A percentile compares a stretch with the other conserved stretches of the same genome.
Evolutionary conservation across 2,329 filamentous ascomycete species (phyloP).

Genomic region (Claviceps quebecensis): DNA sequence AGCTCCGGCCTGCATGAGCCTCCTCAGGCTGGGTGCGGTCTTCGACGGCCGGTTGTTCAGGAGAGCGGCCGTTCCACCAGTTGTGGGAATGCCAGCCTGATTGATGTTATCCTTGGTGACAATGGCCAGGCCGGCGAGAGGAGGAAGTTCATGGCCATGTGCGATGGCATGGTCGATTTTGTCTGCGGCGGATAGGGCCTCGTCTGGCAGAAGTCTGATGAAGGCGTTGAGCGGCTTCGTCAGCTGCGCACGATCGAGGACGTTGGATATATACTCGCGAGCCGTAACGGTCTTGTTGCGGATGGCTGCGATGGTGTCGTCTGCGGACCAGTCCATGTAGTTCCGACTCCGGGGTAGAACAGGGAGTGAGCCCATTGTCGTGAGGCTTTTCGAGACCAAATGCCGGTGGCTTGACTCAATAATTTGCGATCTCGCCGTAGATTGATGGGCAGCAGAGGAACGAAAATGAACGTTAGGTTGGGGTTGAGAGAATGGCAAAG

Average conservation of each 20-base stretch:
- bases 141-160: constrained; percentile 6
- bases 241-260: constrained; percentile 1
- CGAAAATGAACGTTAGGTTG: too few species aligned
- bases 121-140: constrained; percentile 11
- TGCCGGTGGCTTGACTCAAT: neutral
- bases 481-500: too few species aligned
- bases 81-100: constrained; percentile 6
- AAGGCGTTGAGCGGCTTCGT: constrained; percentile 2
- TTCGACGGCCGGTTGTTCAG: constrained; percentile 1
- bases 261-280: constrained; percentile 2
- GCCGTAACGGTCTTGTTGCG: constrained; percentile 1
- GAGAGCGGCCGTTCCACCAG: constrained; percentile 8
- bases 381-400: neutral
- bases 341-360: neutral
- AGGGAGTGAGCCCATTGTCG: neutral
- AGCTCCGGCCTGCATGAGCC: constrained; percentile 13
- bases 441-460: too few species aligned
- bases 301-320: constrained; percentile 1
- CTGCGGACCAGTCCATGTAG: constrained; percentile 1
- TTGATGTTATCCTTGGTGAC: constrained; percentile 13
- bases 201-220: constrained; percentile 1
- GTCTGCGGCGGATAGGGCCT: constrained; percentile 1
- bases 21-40: constrained; percentile 9
- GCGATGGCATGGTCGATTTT: constrained; percentile 3
- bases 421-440: too few species aligned